Evolutionary conservation across 176 grass and related monocot species (phyloP).

Genomic region (Miscanthus lutarioriparius): DNA sequence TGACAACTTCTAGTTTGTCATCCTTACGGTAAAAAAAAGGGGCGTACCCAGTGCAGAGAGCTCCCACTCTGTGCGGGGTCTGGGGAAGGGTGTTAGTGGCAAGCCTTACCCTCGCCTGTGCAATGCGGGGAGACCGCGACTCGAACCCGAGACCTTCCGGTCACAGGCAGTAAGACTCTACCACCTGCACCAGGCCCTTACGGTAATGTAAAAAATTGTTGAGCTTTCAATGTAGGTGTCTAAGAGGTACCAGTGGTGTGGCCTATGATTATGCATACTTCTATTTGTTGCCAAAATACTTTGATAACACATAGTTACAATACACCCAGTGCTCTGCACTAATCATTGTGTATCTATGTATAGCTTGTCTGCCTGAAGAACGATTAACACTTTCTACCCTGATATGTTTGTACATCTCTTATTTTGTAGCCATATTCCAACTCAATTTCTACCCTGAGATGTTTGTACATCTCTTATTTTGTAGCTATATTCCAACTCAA

Average conservation of each 20-base stretch:
- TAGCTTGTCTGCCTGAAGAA: neutral
- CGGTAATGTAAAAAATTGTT: neutral
- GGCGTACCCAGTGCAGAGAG: too few species aligned
- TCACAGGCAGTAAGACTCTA: too few species aligned
- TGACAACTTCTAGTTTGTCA: conserved; percentile 3
- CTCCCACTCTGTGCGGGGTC: too few species aligned
- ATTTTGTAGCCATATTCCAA: conserved; percentile 12
- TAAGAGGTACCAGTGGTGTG: conserved; percentile 14
- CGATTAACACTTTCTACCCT: neutral
- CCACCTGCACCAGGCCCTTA: too few species aligned
- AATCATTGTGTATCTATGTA: neutral
- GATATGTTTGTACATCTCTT: conserved; percentile 4
- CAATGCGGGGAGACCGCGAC: too few species aligned
- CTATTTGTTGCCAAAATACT: neutral
- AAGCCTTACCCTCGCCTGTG: too few species aligned
- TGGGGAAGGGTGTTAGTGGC: too few species aligned
- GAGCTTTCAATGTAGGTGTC: neutral
- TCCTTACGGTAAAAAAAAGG: neutral
- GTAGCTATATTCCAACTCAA: neutral
- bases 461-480: conserved; percentile 1
- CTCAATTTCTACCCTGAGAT: neutral
- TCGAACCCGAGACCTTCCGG: too few species aligned
- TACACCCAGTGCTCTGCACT: neutral
- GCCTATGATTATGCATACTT: conserved; percentile 12
- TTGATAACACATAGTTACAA: neutral